A percentile compares a stretch with the other conserved stretches of the same genome.
Conservation (phyloP, 805 yeast species). For the Zygosaccharomyces lentus region DNA sequence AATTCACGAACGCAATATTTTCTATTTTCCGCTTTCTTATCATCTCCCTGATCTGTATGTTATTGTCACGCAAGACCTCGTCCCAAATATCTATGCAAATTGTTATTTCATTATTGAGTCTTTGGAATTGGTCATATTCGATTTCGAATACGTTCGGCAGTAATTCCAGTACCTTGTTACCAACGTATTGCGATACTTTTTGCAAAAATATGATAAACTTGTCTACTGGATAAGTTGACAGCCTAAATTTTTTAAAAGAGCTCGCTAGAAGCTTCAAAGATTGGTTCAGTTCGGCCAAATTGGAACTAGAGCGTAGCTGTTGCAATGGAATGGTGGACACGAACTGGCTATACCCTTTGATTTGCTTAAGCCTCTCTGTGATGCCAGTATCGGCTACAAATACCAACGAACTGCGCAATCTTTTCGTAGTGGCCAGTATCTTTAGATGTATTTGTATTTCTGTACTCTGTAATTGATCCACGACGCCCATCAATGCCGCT, state of each 20-base stretch:
- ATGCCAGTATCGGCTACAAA: slow-evolving; percentile 70
- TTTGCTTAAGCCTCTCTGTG: slow-evolving; percentile 45
- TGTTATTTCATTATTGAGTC: slow-evolving; percentile 21
- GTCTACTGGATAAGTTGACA: slow-evolving; percentile 56
- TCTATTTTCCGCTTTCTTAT: slow-evolving; percentile 64
- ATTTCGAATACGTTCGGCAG: slow-evolving; percentile 45
- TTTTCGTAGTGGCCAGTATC: slow-evolving; percentile 60
- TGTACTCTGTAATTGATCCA: slow-evolving; percentile 51
- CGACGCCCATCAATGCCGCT: slow-evolving; percentile 49
- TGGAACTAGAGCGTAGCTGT: slow-evolving; percentile 47
- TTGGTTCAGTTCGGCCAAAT: slow-evolving; percentile 42
- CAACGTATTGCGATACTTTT: slow-evolving; percentile 55
- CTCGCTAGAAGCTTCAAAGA: slow-evolving; percentile 48
- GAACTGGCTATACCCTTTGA: slow-evolving; percentile 56
- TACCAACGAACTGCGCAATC: slow-evolving; percentile 75
- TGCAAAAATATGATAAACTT: slow-evolving; percentile 66
- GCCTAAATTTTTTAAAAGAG: slow-evolving; percentile 60
- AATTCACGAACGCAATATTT: slow-evolving; percentile 59
- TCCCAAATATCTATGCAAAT: slow-evolving; percentile 52
- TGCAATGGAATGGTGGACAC: slow-evolving; percentile 67
- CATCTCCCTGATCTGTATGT: slow-evolving; percentile 65
- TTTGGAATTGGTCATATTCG: slow-evolving; percentile 40
- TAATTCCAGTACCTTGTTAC: slow-evolving; percentile 40
- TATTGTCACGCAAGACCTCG: slow-evolving; percentile 55
- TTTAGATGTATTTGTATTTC: slow-evolving; percentile 56